These are phyloP conservation scores for Penicillium ucsense DNA, from an alignment of 495 filamentous ascomycete genomes.

Conservation along the genomic window DNA sequence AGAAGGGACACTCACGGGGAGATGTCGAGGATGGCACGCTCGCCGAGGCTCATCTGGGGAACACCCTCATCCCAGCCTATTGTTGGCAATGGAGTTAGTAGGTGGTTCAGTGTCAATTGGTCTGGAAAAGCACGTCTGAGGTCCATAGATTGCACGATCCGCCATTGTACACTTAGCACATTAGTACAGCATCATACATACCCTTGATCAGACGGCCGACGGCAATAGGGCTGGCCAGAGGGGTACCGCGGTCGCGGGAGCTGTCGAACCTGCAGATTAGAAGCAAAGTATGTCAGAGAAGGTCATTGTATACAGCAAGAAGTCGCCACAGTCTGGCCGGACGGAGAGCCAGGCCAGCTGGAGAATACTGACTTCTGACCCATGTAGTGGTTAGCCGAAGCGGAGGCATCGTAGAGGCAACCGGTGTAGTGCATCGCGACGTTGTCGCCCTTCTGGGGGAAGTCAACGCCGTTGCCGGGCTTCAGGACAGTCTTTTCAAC, in stretches of 20 bases:
- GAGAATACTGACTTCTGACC: conserved; percentile 38
- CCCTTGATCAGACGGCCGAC: conserved; percentile 71
- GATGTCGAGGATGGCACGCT: conserved; percentile 71
- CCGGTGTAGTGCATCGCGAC: conserved; percentile 81
- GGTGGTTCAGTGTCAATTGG: too few species aligned
- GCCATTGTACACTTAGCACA: not conserved
- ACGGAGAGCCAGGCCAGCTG: not conserved
- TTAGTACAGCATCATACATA: conserved; percentile 19
- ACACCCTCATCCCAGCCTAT: conserved; percentile 86
- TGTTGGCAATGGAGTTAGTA: not conserved
- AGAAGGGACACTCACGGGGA: conserved; percentile 46
- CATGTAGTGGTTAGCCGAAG: conserved; percentile 35
- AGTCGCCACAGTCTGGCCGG: not conserved
- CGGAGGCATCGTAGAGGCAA: conserved; percentile 56
- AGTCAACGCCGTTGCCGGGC: conserved; percentile 43
- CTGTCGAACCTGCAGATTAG: conserved; percentile 60
- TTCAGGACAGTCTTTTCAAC: conserved; percentile 37
- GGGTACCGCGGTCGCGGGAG: conserved; percentile 46
- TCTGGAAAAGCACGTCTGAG: too few species aligned
- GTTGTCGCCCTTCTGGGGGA: conserved; percentile 50
- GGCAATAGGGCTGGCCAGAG: conserved; percentile 62
- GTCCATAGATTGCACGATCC: too few species aligned
- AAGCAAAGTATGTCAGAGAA: not conserved
- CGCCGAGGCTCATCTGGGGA: conserved; percentile 65
- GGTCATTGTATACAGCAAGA: not conserved